Evolutionary conservation across 2,329 filamentous ascomycete species (phyloP).

Genomic region (Trichoderma gracile): DNA sequence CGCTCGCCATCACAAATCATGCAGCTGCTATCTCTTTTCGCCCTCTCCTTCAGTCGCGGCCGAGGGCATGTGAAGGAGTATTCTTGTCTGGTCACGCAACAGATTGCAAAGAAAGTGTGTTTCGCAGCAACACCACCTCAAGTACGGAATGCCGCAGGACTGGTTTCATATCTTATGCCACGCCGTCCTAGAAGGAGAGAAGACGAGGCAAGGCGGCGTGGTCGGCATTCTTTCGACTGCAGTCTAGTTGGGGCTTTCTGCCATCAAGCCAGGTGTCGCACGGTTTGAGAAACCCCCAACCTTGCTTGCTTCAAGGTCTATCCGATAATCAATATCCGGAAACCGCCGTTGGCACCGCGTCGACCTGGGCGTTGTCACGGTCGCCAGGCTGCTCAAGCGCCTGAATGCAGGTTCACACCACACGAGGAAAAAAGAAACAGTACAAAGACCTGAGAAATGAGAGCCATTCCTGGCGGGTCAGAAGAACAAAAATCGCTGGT

Average conservation of each 20-base stretch:
- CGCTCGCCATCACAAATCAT: neutral
- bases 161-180: neutral
- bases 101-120: neutral
- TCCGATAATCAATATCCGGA: neutral
- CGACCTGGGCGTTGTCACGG: neutral
- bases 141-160: neutral
- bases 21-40: neutral
- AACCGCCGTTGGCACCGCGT: neutral
- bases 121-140: neutral
- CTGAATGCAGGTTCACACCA: neutral
- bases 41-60: neutral
- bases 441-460: neutral
- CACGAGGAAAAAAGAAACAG: neutral
- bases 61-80: neutral
- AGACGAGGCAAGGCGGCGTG: neutral
- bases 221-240: neutral
- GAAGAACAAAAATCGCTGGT: neutral
- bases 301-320: neutral
- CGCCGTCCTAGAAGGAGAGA: neutral
- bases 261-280: neutral
- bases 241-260: neutral
- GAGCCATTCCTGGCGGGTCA: neutral
- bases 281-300: neutral
- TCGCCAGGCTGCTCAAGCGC: neutral
- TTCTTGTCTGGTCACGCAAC: neutral